Base-by-base conservation (phyloP, 2,329 filamentous ascomycete genomes). In the Domatiomyces globalis region DNA sequence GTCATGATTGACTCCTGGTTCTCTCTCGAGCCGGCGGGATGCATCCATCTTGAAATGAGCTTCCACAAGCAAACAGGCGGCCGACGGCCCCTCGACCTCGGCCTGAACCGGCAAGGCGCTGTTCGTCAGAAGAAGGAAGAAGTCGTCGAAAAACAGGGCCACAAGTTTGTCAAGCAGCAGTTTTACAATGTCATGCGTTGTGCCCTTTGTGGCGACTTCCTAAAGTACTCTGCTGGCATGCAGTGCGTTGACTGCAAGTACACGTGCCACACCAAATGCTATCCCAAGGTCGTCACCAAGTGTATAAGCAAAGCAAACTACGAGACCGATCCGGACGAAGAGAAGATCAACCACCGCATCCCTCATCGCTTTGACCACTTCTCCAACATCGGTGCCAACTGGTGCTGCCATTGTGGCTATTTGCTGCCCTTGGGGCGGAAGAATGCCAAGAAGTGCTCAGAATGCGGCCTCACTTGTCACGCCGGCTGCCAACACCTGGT, bases 171-270 rank as follows among this genome's bases (percentile, higher is more conserved):
- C 51, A 86, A 92, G 64, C 89, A 95, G 67, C 92, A 95, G 68
- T 98, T 98, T 70, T 98, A 96, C 81, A 98, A 96, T 76, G 95
- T 98, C 65, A 98, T 98, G 92, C 90, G 92, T 56, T 98, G 92
- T 70, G 92, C 92, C 12, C 81, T 96, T 36, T 98, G 92, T 66
- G 92, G 89, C 54, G 92, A 98, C 60, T 96, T 98, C 65, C 83
- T 98, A 71, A 98, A 96, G 66, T 96, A 96, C 67, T 94, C 90
- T 47, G 87, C 92, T 19, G 92, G 92, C 56, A 98, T 98, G 90
- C 92, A 98, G 71, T 98, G 92, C 69, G 86, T 94, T 58, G 92
- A 98, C 71, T 98, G 92, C 84, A 96, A 96, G 71, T 96, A 96
- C 71, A 96, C 90, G 42, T 98, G 92, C 70, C 92, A 98, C 69